Evolutionary conservation across 495 filamentous ascomycete species (phyloP).

Genomic region (Aspergillus funiculosus): DNA sequence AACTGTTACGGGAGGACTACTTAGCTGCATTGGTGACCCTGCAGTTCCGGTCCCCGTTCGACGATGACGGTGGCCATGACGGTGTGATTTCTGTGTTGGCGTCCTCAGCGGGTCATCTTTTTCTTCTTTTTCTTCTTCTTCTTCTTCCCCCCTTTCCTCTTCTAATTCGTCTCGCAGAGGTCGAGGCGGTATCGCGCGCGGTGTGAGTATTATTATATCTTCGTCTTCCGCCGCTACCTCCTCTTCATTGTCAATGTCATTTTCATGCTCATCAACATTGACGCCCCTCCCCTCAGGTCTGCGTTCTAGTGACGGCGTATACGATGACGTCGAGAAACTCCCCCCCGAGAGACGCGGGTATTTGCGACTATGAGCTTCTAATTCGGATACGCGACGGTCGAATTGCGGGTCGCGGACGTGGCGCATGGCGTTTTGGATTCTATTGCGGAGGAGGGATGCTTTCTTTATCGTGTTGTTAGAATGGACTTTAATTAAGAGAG

Average conservation of each 20-base stretch:
- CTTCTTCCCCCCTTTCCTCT: conserved; percentile 1
- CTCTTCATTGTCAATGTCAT: not conserved
- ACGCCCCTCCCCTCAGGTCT: too few relatives aligned
- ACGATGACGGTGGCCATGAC: conserved; percentile 4
- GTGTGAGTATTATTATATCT: too few relatives aligned
- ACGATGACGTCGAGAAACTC: too few relatives aligned
- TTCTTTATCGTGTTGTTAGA: conserved; percentile 26
- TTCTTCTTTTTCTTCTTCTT: not conserved
- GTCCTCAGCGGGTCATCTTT: conserved; percentile 16
- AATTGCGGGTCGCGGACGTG: conserved; percentile 38
- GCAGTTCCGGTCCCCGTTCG: too few relatives aligned
- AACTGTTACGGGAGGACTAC: conserved; percentile 33
- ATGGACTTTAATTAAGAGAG: not conserved
- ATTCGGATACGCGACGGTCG: conserved; percentile 41
- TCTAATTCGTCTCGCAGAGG: too few relatives aligned
- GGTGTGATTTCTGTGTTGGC: conserved; percentile 23
- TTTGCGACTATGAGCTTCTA: conserved; percentile 43
- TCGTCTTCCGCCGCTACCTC: not conserved
- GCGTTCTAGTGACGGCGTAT: conserved; percentile 14
- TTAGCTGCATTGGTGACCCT: conserved; percentile 34
- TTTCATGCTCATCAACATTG: conserved; percentile 18
- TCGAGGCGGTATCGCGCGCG: too few relatives aligned
- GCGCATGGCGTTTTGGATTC: conserved; percentile 43
- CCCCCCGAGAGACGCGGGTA: conserved; percentile 31
- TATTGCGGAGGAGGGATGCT: conserved; percentile 39